These are phyloP conservation scores for Myxozyma udenii DNA, from an alignment of 805 yeast species.

Conservation along the genomic window DNA sequence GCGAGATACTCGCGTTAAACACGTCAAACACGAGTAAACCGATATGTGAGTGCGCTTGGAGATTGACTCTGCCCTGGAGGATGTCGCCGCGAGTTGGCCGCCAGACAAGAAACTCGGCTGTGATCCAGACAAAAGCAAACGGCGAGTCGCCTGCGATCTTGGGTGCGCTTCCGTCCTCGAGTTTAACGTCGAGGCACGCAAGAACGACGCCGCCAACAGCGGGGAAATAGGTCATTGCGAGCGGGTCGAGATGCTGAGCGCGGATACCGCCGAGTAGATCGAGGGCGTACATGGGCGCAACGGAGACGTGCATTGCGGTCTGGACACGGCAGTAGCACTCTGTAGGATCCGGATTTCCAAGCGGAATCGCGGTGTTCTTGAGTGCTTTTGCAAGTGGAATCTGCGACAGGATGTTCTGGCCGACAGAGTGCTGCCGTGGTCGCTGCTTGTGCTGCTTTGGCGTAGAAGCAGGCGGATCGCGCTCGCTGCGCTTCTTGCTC, in stretches of 20 bases:
- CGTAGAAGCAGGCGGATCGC: neutral
- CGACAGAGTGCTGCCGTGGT: conserved; percentile 10
- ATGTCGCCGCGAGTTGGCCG: conserved; percentile 83
- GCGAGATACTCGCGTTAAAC: conserved; percentile 88
- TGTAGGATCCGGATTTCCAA: conserved; percentile 35
- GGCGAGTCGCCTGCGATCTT: conserved; percentile 77
- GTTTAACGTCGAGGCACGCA: conserved; percentile 65
- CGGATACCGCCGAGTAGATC: conserved; percentile 75
- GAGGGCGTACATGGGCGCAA: conserved; percentile 76
- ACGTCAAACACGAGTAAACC: conserved; percentile 89
- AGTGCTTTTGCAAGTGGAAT: conserved; percentile 8
- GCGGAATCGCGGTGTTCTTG: conserved; percentile 3
- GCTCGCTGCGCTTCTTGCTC: neutral
- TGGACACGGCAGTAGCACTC: conserved; percentile 66
- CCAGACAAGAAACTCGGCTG: conserved; percentile 83
- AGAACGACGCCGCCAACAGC: conserved; percentile 79
- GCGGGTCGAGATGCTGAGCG: conserved; percentile 84
- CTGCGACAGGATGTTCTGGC: conserved; percentile 16
- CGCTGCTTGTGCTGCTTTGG: neutral
- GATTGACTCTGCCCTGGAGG: conserved; percentile 80
- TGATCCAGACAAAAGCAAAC: conserved; percentile 82
- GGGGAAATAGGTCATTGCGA: conserved; percentile 76
- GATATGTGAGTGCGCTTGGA: conserved; percentile 93
- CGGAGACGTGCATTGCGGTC: conserved; percentile 68
- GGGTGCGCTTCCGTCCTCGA: conserved; percentile 51